Evolutionary conservation across 441 rosid species (phyloP).

Genomic region (Populus trichocarpa): DNA sequence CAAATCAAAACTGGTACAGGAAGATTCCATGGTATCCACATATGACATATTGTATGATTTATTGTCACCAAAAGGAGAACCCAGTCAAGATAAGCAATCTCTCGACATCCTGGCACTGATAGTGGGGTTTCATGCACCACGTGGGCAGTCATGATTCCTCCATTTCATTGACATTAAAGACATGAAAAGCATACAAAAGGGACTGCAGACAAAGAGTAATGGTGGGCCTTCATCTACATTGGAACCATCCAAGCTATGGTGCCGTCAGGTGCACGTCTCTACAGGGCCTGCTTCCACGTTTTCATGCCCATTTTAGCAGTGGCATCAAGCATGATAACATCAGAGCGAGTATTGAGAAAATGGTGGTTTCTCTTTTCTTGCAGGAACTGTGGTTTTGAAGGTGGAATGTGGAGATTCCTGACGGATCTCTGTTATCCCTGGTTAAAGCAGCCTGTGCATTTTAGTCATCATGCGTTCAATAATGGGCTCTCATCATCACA

Average conservation of each 20-base stretch:
- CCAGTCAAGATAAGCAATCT: conserved; percentile 5
- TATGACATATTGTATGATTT: neutral
- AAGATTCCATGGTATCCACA: neutral
- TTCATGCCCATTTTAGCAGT: too few species aligned
- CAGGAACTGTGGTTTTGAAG: too few species aligned
- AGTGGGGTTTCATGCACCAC: conserved; percentile 9
- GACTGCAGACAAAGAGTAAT: neutral
- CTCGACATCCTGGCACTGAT: neutral
- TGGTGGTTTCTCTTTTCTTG: too few species aligned
- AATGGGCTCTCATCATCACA: too few species aligned
- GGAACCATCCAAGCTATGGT: neutral
- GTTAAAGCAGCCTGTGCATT: too few species aligned
- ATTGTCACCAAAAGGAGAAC: neutral
- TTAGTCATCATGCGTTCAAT: too few species aligned
- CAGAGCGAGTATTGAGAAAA: too few species aligned
- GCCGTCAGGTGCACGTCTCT: neutral
- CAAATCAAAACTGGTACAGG: neutral
- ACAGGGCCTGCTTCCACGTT: neutral
- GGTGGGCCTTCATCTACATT: neutral
- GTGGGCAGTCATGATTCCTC: conserved; percentile 5
- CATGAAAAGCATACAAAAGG: neutral
- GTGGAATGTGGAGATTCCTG: too few species aligned
- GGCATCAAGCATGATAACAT: too few species aligned
- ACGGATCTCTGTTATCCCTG: too few species aligned
- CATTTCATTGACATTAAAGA: neutral